A percentile compares a stretch with the other conserved stretches of the same genome.
phyloP scores from a whole-genome alignment of 176 grass and related monocot genomes.

The Musa troglodytarum region DNA sequence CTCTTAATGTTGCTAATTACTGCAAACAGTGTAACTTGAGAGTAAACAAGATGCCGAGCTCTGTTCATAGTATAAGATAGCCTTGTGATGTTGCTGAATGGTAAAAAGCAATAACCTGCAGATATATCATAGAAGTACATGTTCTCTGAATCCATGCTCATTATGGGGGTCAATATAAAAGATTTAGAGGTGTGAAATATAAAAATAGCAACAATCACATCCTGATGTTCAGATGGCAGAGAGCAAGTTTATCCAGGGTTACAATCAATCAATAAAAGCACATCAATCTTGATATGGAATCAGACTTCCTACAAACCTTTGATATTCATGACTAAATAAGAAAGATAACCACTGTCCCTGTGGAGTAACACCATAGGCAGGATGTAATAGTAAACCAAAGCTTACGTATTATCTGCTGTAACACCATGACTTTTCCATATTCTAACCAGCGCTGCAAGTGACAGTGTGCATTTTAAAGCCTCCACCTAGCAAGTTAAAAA shows the following conservation, averaged over 20 bases:
- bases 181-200: neutral
- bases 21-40: too few species aligned
- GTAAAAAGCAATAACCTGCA: too few species aligned
- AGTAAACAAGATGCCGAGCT: too few species aligned
- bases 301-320: neutral
- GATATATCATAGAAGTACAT: too few species aligned
- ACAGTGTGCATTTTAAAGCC: slow-evolving; percentile 70
- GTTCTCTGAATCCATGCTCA: too few species aligned
- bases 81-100: too few species aligned
- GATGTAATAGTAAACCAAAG: neutral
- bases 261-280: too few species aligned
- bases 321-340: neutral
- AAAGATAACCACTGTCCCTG: neutral
- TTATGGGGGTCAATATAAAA: too few species aligned
- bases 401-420: slow-evolving; percentile 77
- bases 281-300: neutral
- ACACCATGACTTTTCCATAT: slow-evolving; percentile 79
- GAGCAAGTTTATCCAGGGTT: too few species aligned
- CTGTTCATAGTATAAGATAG: too few species aligned
- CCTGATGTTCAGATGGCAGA: too few species aligned
- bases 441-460: slow-evolving; percentile 46
- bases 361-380: neutral
- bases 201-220: neutral
- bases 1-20: too few species aligned
- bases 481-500: slow-evolving; percentile 60